Evolutionary conservation across 768 basidiomycete genomes (phyloP), one percentile per base, ranked within the genome.

Genomic region (Lyophyllum shimeji): DNA sequence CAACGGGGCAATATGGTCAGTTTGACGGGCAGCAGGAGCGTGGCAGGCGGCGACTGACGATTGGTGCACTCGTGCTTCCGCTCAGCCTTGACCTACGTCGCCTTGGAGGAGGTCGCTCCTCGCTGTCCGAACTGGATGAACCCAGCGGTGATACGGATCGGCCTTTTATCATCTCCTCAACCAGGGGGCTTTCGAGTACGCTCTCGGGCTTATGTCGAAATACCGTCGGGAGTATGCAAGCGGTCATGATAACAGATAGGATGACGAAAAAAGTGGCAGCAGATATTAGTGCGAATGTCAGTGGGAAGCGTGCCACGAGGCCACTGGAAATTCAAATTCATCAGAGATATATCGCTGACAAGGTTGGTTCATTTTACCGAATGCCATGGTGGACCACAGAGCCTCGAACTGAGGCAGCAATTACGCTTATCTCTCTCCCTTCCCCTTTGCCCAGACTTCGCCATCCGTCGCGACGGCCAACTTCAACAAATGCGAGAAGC

Each of bases 381-480:
- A 93, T 70, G 33, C 92, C 91, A 58, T 78, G 81, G 58, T 83
- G 87, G 34, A 81, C 78, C 27, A 89, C 80, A 18, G 73, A 70
- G 8, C 91, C 91, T 53, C 72, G 76, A 42, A 94, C 61, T 34
- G 75, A 79, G 20, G 89, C 87, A 20, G 82, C 76, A 27, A 80
- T 64, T 8, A 94, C 82, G 59, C 81, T 87, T 3, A 94, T 63
- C 67, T 94, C 92, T 51, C 86, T 84, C 15, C 83, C 88, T 69
- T 86, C 74, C 2, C 90, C 91, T 13, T 68, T 73, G 6, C 90
- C 90, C 20, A 93, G 46, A 25, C 73, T 79, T 67, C 70, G 84
- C 92, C 92, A 94, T 29, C 74, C 74, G 66, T 94, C 92, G 12
- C 70, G 76, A 42, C 92, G 83, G 3, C 92, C 92, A 42, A 94